Evolutionary conservation across 805 yeast species (phyloP).

Genomic region (Candida germanica): DNA sequence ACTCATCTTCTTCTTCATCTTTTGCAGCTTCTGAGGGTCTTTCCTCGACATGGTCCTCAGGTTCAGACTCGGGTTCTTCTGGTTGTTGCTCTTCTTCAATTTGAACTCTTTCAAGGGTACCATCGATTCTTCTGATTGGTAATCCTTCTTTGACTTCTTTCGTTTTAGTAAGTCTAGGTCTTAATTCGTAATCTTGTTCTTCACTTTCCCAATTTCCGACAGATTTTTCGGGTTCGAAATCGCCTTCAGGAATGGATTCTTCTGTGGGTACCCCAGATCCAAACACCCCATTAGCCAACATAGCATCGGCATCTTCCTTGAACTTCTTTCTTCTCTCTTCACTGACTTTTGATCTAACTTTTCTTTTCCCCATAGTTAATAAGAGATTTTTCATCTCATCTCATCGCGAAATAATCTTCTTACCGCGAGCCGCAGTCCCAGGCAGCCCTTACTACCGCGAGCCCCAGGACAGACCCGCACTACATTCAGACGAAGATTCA

Average conservation of each 20-base stretch:
- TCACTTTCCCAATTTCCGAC: slow-evolving; percentile 66
- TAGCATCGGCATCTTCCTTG: slow-evolving; percentile 40
- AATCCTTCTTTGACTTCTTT: slow-evolving; percentile 60
- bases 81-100: slow-evolving; percentile 27
- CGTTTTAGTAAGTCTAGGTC: slow-evolving; percentile 52
- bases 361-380: slow-evolving; percentile 32
- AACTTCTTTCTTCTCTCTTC: slow-evolving; percentile 35
- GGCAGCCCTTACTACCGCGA: no score
- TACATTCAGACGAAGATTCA: no score
- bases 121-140: slow-evolving; percentile 75
- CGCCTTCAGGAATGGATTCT: slow-evolving; percentile 43
- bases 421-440: no score
- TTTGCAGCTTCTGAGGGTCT: slow-evolving; percentile 16
- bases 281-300: slow-evolving; percentile 20
- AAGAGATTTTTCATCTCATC: slow-evolving; percentile 2
- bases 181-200: slow-evolving; percentile 75
- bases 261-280: background rate
- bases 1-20: slow-evolving; percentile 29
- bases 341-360: slow-evolving; percentile 15
- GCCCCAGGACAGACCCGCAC: no score
- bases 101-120: slow-evolving; percentile 67
- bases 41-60: slow-evolving; percentile 25
- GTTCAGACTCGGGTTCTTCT: slow-evolving; percentile 15
- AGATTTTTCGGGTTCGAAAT: slow-evolving; percentile 32
- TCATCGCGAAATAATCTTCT: slow-evolving; percentile 4